Evolutionary conservation across 805 yeast genomes (phyloP).

Genomic region (Wickerhamiella galacta): DNA sequence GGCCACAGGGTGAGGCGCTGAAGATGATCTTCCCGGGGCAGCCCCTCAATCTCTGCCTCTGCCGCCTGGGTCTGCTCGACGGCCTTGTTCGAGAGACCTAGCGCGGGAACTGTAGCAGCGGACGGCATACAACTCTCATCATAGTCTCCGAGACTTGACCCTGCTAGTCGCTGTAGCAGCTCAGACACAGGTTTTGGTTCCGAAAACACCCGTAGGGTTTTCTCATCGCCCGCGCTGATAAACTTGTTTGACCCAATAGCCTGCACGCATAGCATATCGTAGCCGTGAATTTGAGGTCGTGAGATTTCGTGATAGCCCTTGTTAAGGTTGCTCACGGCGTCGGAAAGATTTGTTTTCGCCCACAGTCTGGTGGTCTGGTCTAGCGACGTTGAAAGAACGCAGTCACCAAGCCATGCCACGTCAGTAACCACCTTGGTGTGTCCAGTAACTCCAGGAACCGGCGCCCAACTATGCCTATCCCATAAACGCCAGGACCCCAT

Average conservation of each 20-base stretch:
- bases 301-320: slow-evolving; percentile 78
- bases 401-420: slow-evolving; percentile 43
- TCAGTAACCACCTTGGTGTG: slow-evolving; percentile 62
- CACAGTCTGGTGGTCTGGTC: slow-evolving; percentile 88
- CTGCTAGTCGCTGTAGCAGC: slow-evolving; percentile 27
- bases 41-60: slow-evolving; percentile 26
- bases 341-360: slow-evolving; percentile 25
- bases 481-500: slow-evolving; percentile 89
- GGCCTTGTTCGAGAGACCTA: slow-evolving; percentile 87
- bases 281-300: slow-evolving; percentile 96
- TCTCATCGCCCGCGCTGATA: slow-evolving; percentile 93
- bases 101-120: slow-evolving; percentile 78
- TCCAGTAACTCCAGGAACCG: slow-evolving; percentile 48
- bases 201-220: slow-evolving; percentile 73
- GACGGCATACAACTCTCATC: slow-evolving; percentile 36
- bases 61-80: slow-evolving; percentile 31
- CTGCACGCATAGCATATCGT: slow-evolving; percentile 75
- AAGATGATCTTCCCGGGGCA: slow-evolving; percentile 74
- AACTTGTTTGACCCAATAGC: slow-evolving; percentile 44
- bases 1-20: slow-evolving; percentile 92
- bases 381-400: slow-evolving; percentile 56
- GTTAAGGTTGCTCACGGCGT: slow-evolving; percentile 12
- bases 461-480: slow-evolving; percentile 22
- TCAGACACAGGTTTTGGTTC: slow-evolving; percentile 66
- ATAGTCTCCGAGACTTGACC: slow-evolving; percentile 13